Base-by-base conservation (phyloP, 1,284 basidiomycete species). In the Fomitopsis betulina region DNA sequence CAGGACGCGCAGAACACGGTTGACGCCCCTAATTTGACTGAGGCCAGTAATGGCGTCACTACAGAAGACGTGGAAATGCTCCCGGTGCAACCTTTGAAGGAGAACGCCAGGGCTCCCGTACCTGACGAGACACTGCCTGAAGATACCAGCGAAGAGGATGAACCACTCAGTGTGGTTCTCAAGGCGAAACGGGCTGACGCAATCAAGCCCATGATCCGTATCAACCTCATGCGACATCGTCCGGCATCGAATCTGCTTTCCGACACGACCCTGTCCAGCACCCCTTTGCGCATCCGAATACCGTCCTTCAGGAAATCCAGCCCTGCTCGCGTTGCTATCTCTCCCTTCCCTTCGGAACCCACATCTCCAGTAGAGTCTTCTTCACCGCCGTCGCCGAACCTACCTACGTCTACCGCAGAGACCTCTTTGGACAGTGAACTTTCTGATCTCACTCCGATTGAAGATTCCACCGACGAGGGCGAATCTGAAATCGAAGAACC, bases 391-490 rank as follows among this genome's bases (percentile, higher is more conserved):
- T 35, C 49, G 2, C 47, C 47, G 5, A 50, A 52, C 13, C 7
- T n/a, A 19, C 39, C 32, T 27, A 37, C 35, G 13, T 35, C 51
- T 13, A 47, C 51, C 32, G 33, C 25, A 6, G 32, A 32, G 4
- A 50, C 60, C 5, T 56, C 52, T 1, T 66, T 65, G 67, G 61
- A 64, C 25, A 62, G 60, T 47, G 66, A 67, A 47, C 53, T 61
- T 9, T 69, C 66, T 3, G 68, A 68, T 8, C 61, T 68, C 17
- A 68, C 68, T 0, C 63, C 64, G 5, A 55, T 66, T 1, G 65
- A 62, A 30, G 64, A 62, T 12, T 60, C 61, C n/a, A 43, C 56
- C 15, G 63, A 66, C 33, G 56, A 59, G 43, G 63, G 58, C 53
- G 65, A 64, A 45, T 64, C 65, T 4, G 66, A 67, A 53, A 33